Base-by-base conservation (phyloP, 805 yeast species). In the Lachancea thermotolerans region DNA sequence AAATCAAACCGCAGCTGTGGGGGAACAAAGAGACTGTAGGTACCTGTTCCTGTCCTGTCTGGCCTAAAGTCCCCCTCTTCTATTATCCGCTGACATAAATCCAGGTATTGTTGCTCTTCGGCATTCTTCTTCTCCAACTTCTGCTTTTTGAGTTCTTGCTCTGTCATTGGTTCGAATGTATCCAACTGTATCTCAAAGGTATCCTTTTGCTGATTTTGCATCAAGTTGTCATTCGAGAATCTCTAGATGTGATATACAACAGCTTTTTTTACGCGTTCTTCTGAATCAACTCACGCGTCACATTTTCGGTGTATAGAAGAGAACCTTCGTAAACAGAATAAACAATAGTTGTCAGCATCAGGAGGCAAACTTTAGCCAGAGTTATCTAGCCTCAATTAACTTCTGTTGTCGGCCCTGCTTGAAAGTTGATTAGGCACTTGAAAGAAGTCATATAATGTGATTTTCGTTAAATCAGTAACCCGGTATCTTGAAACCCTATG, bases 11-110 rank as follows among this genome's bases (percentile, higher is more conserved):
- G 77, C 48, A 93, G 71, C 60, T 91, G 98, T 10, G 97, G 97
- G 18, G 99, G 99, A 0, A 95, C 99, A 65, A 93, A 93, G 8
- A 93, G 51, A 30, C 95, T 82, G 49, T 69, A 72, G 0, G 99
- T 93, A 4, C 99, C 99, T 0, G 99, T 93, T 1, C 99, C 99
- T 1, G 99, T 93, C 64, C 99, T 75, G 63, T 93, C 99, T 8
- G 93, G 91, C 50, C 99, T 79, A 55, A 76, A 76, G 60, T 93
- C 98, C 35, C 99, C 99, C 51, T 85, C 79, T 1, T 74, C 71
- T 16, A 93, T 79, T 62, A 93, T 91, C 4, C 78, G 71, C 46
- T 71, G 64, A 60, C 97, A 87, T 38, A 93, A 74, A 52, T 86
- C 90, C 36, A 93, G 75, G 62, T 93, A 93, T 12, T 90, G 93